Base-by-base conservation (phyloP, 768 basidiomycete species). In the Tulasnella calospora region DNA sequence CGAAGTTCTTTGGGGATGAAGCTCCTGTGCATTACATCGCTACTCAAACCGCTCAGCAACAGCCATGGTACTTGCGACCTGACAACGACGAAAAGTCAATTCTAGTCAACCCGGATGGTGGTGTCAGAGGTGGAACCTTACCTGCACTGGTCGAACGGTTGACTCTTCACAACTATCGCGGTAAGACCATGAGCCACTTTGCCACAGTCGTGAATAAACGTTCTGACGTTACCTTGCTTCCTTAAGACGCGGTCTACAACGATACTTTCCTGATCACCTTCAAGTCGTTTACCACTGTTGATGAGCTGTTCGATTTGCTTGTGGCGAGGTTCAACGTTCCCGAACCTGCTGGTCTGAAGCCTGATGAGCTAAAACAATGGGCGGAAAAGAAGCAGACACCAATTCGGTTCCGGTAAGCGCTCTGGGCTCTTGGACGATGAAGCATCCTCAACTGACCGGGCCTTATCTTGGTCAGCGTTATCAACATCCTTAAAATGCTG, bases 251-350 rank as follows among this genome's bases (percentile, higher is more conserved):
- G 0, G 89, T 89, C 9, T 97, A 92, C 85, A 93, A 88, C 83
- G 91, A 92, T 83, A 92, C 96, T 0, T 99, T 99, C 88, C 85
- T 99, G 80, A 92, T 98, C 90, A 98, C 97, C 0, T 98, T 94
- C 87, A 94, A 96, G 82, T 96, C 95, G 0, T 98, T 99, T 84
- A 94, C 94, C 21, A 91, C 91, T 7, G 86, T 93, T 69, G 89
- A 93, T 77, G 92, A 95, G 71, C 86, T 99, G 12, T 92, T 97
- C 76, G 91, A 95, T 78, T 87, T 92, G 23, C 90, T 99, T 27
- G 88, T 93, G 9, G 87, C 89, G 67, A 90, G 97, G 23, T 99
- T 95, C 85, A 87, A 88, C 81, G 91, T 96, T 36, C 87, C 89
- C 72, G 88, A 93, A 33, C 97, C 96, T 0, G 87, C 88, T 7